Evolutionary conservation across 768 basidiomycete genomes (phyloP).

Genomic region (Paxillus ammoniavirescens): DNA sequence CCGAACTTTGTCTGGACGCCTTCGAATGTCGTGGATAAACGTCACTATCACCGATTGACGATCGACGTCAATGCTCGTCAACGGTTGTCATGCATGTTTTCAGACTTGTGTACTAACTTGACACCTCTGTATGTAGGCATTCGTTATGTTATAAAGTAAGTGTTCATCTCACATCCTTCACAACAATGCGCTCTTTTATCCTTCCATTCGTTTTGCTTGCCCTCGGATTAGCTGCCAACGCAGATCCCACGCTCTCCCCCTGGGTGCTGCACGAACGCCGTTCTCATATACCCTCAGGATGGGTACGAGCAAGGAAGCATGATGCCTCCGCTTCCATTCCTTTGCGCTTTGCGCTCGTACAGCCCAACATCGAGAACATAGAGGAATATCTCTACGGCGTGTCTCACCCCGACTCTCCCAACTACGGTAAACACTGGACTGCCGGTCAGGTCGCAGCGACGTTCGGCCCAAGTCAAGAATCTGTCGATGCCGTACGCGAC

Average conservation of each 20-base stretch:
- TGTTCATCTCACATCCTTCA: not conserved
- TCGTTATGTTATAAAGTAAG: too few relatives aligned
- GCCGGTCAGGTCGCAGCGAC: slow-evolving; percentile 36
- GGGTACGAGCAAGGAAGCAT: slow-evolving; percentile 31
- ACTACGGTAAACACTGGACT: slow-evolving; percentile 48
- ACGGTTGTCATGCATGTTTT: too few relatives aligned
- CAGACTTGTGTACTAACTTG: too few relatives aligned
- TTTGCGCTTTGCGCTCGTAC: slow-evolving; percentile 44
- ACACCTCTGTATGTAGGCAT: too few relatives aligned
- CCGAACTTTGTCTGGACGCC: too few relatives aligned
- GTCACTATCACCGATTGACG: too few relatives aligned
- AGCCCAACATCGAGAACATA: slow-evolving; percentile 39
- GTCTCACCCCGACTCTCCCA: slow-evolving; percentile 42
- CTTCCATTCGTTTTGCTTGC: slow-evolving; percentile 18
- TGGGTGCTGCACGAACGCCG: slow-evolving; percentile 44
- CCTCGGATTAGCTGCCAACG: slow-evolving; percentile 1
- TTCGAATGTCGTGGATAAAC: too few relatives aligned
- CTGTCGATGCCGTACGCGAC: slow-evolving; percentile 35
- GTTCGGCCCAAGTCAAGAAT: slow-evolving; percentile 40
- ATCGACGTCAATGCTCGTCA: too few relatives aligned
- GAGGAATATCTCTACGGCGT: slow-evolving; percentile 42
- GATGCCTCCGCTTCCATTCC: slow-evolving; percentile 35
- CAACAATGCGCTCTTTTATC: slow-evolving; percentile 19
- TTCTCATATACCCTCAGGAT: slow-evolving; percentile 37
- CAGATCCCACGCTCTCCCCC: slow-evolving; percentile 32